A percentile compares a stretch with the other conserved stretches of the same genome.
phyloP scores from a whole-genome alignment of 176 grass and related monocot genomes.

The bread wheat (Triticum aestivum) region DNA sequence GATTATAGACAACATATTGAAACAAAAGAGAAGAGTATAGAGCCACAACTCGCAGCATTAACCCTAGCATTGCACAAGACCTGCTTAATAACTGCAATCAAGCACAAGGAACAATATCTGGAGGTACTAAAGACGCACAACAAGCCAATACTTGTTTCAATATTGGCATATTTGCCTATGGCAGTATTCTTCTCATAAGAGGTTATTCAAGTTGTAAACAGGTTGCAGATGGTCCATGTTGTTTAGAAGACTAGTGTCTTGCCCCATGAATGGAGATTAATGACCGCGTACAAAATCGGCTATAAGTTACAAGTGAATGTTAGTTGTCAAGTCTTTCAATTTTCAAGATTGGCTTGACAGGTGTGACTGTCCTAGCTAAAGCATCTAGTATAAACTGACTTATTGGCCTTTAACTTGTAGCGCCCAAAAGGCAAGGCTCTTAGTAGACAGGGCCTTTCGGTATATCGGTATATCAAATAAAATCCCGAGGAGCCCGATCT shows the following conservation, averaged over 20 bases:
- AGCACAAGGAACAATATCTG: not conserved
- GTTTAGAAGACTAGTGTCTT: not conserved
- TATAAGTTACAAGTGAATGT: not conserved
- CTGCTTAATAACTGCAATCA: slow-evolving; percentile 8
- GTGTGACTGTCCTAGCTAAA: not conserved
- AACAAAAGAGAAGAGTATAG: not conserved
- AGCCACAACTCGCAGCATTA: not conserved
- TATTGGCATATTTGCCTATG: not conserved
- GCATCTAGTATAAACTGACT: not conserved
- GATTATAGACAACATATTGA: not conserved
- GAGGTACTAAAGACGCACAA: not conserved
- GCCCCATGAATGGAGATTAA: not conserved
- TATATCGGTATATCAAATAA: not conserved
- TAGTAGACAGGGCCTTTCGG: not conserved
- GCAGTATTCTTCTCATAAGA: not conserved
- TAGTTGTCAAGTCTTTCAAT: not conserved
- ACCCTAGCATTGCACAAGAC: not conserved
- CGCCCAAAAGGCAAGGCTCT: not conserved
- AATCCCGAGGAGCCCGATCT: not conserved
- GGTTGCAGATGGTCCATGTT: not conserved
- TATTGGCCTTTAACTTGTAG: not conserved
- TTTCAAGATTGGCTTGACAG: not conserved
- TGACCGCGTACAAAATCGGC: not conserved
- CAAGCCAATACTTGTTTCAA: not conserved
- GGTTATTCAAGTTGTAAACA: not conserved